Base-by-base conservation (phyloP, 257 asterid species). In the Nicotiana otophora region DNA sequence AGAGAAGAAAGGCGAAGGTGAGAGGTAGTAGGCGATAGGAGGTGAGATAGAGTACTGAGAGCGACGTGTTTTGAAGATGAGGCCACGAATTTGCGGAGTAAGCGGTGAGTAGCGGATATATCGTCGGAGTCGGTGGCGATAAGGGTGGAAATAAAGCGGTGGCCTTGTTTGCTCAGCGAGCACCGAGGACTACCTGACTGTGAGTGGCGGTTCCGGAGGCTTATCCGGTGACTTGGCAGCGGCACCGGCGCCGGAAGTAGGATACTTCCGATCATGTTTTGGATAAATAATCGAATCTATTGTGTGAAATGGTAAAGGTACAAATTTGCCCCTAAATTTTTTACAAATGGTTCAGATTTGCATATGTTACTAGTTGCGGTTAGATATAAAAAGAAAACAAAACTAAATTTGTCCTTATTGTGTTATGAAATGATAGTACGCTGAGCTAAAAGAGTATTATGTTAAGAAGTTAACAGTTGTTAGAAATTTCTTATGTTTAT, bases 21-120 rank as follows among this genome's bases (percentile, higher is more conserved):
- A 80, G 89, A 53, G 70, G 85, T 80, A 82, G 90, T 81, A 28
- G 95, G 91, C 77, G 97, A 92, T 86, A 95, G 91, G 74, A 95
- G 90, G 70, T 94, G 95, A 62, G 97, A 90, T 82, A 94, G 96
- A 57, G 97, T 90, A 85, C 84, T 86, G 87, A 94, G 92, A 62
- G 92, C 90, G 7, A 91, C 97, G 82, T 92, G 92, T 84, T 94
- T 92, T 85, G 97, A 84, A 20, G 95, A 89, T 2, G 99, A 90
- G 31, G 86, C 87, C 0, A 92, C 93, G 83, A 95, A 95, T 88
- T 92, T 94, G 80, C 93, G 94, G 82, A 94, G 91, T n/a, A 90
- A 82, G 69, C 89, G 79, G 30, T 64, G 79, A 82, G 78, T 94
- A 81, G 81, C 61, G 61, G 82, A 79, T 58, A 61, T 9, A 62